A percentile compares a stretch with the other conserved stretches of the same genome.
Conservation (phyloP, 139 green algal genomes). For the Diplosphaera chodatii region DNA sequence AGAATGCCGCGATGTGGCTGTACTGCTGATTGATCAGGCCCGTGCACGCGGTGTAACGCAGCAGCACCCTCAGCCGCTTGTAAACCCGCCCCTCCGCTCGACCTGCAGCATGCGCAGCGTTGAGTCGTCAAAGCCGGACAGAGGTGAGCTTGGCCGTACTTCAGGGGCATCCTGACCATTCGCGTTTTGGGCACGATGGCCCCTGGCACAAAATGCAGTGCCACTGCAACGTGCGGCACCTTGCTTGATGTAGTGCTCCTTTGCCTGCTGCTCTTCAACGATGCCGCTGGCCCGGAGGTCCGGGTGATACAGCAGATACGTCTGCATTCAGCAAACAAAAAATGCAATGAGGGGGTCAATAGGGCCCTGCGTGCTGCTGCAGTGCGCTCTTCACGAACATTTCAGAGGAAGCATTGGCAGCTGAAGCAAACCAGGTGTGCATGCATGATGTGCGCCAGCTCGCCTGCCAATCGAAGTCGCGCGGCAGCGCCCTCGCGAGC, state of each 20-base stretch:
- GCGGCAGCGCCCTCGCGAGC: not conserved
- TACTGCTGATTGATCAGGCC: constrained; percentile 74
- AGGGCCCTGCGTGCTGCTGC: too few relatives aligned
- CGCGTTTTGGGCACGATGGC: too few relatives aligned
- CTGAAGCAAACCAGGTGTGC: too few relatives aligned
- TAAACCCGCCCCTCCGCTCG: constrained; percentile 32
- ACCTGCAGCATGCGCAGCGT: too few relatives aligned
- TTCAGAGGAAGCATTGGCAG: too few relatives aligned
- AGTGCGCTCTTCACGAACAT: too few relatives aligned
- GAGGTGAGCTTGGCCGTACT: too few relatives aligned
- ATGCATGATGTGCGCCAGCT: too few relatives aligned
- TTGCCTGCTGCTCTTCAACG: constrained; percentile 18
- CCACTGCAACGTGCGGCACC: not conserved
- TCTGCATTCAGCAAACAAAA: constrained; percentile 2
- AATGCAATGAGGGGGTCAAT: too few relatives aligned
- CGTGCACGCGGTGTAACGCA: constrained; percentile 65
- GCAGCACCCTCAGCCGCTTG: constrained; percentile 40
- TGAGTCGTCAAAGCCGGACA: too few relatives aligned
- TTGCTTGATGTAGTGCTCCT: constrained; percentile 38
- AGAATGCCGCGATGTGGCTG: constrained; percentile 53
- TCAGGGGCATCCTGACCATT: too few relatives aligned
- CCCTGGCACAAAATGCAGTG: too few relatives aligned
- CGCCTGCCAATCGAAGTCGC: constrained; percentile 40
- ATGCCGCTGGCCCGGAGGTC: constrained; percentile 34
- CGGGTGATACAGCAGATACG: constrained; percentile 52